Conservation (phyloP, 768 basidiomycete genomes). For the Sarcodon aspratus region DNA sequence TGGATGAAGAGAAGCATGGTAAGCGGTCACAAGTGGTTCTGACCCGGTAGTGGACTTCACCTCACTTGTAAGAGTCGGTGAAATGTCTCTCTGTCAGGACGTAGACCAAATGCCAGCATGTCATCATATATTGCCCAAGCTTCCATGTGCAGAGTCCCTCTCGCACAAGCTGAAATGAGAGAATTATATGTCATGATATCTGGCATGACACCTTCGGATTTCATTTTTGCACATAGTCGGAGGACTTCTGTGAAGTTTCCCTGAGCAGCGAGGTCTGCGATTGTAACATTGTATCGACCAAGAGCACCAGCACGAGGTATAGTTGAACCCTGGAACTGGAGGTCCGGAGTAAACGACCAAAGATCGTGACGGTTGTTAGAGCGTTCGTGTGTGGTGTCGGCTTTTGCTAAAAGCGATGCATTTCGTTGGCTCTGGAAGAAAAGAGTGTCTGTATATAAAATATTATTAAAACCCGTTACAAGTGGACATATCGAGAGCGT, state of each 20-base stretch:
- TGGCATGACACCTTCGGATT: conserved; percentile 37
- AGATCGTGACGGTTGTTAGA: conserved; percentile 11
- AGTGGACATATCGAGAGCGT: too few species aligned
- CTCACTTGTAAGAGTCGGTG: conserved; percentile 50
- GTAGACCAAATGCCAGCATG: conserved; percentile 41
- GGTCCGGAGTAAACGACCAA: conserved; percentile 17
- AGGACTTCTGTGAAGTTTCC: conserved; percentile 30
- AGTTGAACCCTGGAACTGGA: conserved; percentile 13
- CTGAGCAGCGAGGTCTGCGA: conserved; percentile 25
- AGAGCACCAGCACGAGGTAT: conserved; percentile 1
- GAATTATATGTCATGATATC: conserved; percentile 44
- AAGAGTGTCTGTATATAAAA: too few species aligned
- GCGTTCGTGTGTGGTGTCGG: background rate
- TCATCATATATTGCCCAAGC: conserved; percentile 61
- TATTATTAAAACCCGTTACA: too few species aligned
- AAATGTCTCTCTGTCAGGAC: conserved; percentile 40
- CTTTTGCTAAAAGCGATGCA: background rate
- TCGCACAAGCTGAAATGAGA: conserved; percentile 38
- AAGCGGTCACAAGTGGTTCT: background rate
- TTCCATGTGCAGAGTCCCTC: conserved; percentile 32
- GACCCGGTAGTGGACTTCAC: conserved; percentile 1
- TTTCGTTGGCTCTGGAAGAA: too few species aligned
- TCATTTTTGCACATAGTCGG: conserved; percentile 44
- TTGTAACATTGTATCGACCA: conserved; percentile 14
- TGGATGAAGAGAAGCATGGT: conserved; percentile 15